phyloP scores from a whole-genome alignment of 352 stramenopile genomes.

The Achlya hypogyna region DNA sequence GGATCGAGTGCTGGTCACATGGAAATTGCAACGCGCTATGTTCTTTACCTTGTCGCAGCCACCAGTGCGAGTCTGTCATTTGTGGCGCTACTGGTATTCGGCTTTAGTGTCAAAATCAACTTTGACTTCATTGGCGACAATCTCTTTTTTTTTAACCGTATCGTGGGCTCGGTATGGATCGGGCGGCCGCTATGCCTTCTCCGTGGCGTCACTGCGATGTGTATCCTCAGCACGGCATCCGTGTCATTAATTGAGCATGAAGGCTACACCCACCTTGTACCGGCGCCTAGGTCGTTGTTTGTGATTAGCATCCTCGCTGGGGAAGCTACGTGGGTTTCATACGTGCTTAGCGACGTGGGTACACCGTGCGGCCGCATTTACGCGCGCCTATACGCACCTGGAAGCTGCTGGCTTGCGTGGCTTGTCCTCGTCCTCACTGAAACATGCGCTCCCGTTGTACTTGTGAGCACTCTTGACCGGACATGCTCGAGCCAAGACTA shows the following conservation, averaged over 20 bases:
- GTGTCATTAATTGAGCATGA: not conserved
- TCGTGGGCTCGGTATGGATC: conserved; percentile 1
- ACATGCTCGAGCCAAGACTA: not conserved
- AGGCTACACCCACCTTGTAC: not conserved
- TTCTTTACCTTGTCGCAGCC: not conserved
- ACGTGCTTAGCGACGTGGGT: not conserved
- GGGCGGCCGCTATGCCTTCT: not conserved
- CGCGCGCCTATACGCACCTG: not conserved
- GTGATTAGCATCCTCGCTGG: not conserved
- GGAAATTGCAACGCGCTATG: not conserved
- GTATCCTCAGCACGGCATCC: not conserved
- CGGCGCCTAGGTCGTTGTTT: not conserved
- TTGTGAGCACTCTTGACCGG: not conserved
- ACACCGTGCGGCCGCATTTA: not conserved
- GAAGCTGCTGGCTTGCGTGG: not conserved
- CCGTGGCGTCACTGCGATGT: not conserved
- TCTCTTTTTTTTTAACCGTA: conserved; percentile 1
- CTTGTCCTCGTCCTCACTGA: not conserved
- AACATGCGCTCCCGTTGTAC: not conserved
- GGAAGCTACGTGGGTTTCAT: conserved; percentile 8
- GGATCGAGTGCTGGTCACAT: not conserved
- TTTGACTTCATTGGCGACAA: not conserved
- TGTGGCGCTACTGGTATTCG: not conserved
- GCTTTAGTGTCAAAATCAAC: not conserved
- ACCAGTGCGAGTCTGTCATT: not conserved